phyloP scores from a whole-genome alignment of 192 early-diverging fungal species.

The Coemansia sp. region DNA sequence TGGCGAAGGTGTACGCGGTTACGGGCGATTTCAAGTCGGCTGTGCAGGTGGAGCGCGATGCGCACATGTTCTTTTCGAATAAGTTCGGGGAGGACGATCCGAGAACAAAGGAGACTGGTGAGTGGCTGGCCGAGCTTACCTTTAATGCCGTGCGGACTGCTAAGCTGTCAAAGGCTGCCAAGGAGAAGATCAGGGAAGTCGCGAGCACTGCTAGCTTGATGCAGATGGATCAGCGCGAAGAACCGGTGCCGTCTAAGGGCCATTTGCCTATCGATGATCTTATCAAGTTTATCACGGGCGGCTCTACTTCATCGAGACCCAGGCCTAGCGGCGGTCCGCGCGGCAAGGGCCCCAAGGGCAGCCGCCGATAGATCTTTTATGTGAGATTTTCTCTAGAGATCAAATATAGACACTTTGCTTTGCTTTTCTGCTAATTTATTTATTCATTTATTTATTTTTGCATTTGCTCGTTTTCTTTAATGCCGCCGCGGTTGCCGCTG shows the following conservation, averaged over 20 bases:
- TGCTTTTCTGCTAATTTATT: not conserved
- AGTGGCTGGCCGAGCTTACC: conserved; percentile 67
- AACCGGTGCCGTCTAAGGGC: conserved; percentile 57
- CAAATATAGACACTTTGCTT: not conserved
- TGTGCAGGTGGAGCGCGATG: conserved; percentile 66
- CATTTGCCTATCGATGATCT: conserved; percentile 76
- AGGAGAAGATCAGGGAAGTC: conserved; percentile 31
- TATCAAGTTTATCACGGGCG: conserved; percentile 64
- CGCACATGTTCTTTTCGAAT: conserved; percentile 60
- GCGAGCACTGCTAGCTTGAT: conserved; percentile 27
- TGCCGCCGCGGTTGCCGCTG: not conserved
- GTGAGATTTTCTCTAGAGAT: not conserved
- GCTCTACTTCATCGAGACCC: conserved; percentile 13
- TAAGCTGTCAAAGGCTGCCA: conserved; percentile 38
- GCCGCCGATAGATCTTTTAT: conserved; percentile 13
- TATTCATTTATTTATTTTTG: not conserved
- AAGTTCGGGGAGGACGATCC: conserved; percentile 69
- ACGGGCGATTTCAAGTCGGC: conserved; percentile 76
- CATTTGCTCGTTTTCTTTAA: conserved; percentile 1
- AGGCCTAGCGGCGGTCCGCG: conserved; percentile 41
- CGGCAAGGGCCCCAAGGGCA: conserved; percentile 35
- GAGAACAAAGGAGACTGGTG: conserved; percentile 66
- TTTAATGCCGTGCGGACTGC: conserved; percentile 58
- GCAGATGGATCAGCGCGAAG: conserved; percentile 41
- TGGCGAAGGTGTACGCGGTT: conserved; percentile 72